Conservation (phyloP, 1,284 basidiomycete species). For the Kalmanozyma brasiliensis region DNA sequence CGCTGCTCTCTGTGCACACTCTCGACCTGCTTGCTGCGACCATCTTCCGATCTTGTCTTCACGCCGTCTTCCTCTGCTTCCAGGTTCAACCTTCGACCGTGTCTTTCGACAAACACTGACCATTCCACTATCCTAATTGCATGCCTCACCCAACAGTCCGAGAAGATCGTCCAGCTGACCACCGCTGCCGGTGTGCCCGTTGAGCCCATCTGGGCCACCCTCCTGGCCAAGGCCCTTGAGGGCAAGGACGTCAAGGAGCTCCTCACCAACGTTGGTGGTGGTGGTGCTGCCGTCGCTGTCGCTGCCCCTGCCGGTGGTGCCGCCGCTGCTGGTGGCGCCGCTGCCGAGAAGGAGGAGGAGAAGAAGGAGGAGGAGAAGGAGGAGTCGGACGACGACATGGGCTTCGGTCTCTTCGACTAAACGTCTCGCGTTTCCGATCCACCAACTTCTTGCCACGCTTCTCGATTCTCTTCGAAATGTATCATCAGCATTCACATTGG, state of each 20-base stretch:
- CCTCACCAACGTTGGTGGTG: conserved; percentile 88
- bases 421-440: conserved; percentile 27
- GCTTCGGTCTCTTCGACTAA: conserved; percentile 86
- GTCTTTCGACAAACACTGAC: conserved; percentile 3
- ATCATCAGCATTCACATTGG: no score
- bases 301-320: conserved; percentile 73
- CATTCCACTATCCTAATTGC: not conserved
- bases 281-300: conserved; percentile 72
- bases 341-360: conserved; percentile 87
- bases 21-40: no score
- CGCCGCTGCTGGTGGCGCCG: conserved; percentile 74
- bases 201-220: conserved; percentile 96
- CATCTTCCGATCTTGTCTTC: not conserved
- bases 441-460: not conserved
- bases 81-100: no score
- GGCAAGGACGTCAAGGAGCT: conserved; percentile 97
- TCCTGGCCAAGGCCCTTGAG: conserved; percentile 96
- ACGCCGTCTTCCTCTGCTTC: not conserved
- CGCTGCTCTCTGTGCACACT: no score
- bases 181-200: conserved; percentile 84
- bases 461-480: conserved; percentile 1
- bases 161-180: conserved; percentile 88
- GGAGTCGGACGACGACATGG: conserved; percentile 70
- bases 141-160: conserved; percentile 73
- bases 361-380: conserved; percentile 70